phyloP scores from a whole-genome alignment of 108 stramenopile genomes.

The Asterionellopsis glacialis region DNA sequence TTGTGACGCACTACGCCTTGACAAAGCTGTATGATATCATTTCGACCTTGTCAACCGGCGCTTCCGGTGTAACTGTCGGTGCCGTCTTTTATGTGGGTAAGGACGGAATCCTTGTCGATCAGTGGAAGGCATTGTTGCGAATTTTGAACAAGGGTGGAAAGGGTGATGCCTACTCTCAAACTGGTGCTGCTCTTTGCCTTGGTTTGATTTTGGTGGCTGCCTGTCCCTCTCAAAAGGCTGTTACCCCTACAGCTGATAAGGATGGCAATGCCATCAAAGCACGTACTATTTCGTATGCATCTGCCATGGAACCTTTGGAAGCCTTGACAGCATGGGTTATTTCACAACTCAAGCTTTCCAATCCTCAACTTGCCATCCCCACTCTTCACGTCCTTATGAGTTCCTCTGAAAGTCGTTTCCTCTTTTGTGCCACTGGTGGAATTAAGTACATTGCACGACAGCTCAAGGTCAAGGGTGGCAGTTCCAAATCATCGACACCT shows the following conservation, averaged over 20 bases:
- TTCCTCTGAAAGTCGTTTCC: constrained; percentile 64
- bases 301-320: constrained; percentile 79
- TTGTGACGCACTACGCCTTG: constrained; percentile 79
- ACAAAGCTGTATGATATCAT: constrained; percentile 73
- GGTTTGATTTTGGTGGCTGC: constrained; percentile 71
- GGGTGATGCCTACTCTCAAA: constrained; percentile 77
- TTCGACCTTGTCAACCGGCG: constrained; percentile 43
- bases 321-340: constrained; percentile 83
- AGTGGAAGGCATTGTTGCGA: constrained; percentile 82
- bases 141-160: constrained; percentile 79
- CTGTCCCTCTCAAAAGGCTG: constrained; percentile 62
- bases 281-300: constrained; percentile 70
- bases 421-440: constrained; percentile 78
- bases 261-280: constrained; percentile 24
- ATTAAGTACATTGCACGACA: constrained; percentile 87
- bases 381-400: constrained; percentile 71
- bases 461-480: constrained; percentile 52
- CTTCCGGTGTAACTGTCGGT: constrained; percentile 61
- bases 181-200: constrained; percentile 68
- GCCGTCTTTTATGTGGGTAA: constrained; percentile 81
- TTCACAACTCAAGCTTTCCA: constrained; percentile 74
- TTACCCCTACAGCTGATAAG: constrained; percentile 10
- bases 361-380: constrained; percentile 56
- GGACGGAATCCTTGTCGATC: constrained; percentile 80
- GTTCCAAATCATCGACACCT: constrained; percentile 13